Conservation (phyloP, 1,284 basidiomycete genomes). For the Boletellus dicymbophilus region DNA sequence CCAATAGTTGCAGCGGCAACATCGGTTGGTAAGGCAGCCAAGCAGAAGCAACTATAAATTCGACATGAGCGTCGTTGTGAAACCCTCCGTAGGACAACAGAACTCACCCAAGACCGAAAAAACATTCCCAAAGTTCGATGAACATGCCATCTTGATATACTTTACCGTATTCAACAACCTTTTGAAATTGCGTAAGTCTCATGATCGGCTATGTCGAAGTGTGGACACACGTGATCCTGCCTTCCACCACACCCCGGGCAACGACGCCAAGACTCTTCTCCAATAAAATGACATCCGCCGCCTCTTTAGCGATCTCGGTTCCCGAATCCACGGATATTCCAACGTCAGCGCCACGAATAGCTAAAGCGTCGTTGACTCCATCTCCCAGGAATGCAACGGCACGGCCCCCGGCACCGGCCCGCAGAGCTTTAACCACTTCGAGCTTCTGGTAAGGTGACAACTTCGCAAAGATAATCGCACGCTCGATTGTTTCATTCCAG, state of each 20-base stretch:
- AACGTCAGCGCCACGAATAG: constrained; percentile 74
- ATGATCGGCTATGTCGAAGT: neutral
- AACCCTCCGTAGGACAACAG: neutral
- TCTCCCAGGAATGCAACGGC: constrained; percentile 36
- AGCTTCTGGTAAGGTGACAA: constrained; percentile 35
- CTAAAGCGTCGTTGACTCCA: constrained; percentile 35
- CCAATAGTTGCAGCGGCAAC: constrained; percentile 29
- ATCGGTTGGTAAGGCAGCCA: constrained; percentile 35
- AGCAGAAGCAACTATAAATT: constrained; percentile 28
- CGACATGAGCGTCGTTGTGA: constrained; percentile 4
- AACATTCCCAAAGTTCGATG: constrained; percentile 34
- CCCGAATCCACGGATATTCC: constrained; percentile 98
- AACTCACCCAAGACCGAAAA: constrained; percentile 33
- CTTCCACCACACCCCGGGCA: constrained; percentile 32
- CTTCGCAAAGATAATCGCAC: constrained; percentile 34
- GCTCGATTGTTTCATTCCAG: constrained; percentile 31
- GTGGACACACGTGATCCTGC: constrained; percentile 32
- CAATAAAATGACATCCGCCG: constrained; percentile 94
- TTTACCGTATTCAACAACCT: constrained; percentile 34
- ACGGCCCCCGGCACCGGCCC: constrained; percentile 26
- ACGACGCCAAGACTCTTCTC: constrained; percentile 49
- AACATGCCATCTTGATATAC: constrained; percentile 36
- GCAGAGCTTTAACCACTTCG: constrained; percentile 33
- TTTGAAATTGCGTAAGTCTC: constrained; percentile 14
- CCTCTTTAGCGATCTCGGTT: constrained; percentile 98